Percentiles rank a stretch among this genome's conserved stretches.
phyloP scores from a whole-genome alignment of 1,139 yeast species.

The Meyerozyma athensensis region DNA sequence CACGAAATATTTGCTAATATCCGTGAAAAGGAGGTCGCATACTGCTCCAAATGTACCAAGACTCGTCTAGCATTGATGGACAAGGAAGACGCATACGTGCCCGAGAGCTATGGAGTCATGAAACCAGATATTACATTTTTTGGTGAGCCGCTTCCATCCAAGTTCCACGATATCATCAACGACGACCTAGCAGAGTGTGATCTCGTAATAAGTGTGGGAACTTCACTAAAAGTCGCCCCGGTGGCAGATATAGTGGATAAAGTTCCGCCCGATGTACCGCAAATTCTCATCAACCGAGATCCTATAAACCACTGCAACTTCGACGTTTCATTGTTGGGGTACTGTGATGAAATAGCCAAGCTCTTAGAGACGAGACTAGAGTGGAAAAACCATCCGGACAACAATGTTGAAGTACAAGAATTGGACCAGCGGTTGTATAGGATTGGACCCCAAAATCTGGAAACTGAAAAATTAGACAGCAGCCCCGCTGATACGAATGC shows the following conservation, averaged over 20 bases:
- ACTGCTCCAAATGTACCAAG: constrained; percentile 60
- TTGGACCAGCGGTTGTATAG: background rate
- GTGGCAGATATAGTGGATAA: constrained; percentile 84
- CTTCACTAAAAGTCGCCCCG: constrained; percentile 92
- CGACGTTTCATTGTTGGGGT: constrained; percentile 76
- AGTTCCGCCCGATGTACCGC: constrained; percentile 70
- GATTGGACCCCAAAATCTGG: background rate
- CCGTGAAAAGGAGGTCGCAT: constrained; percentile 56
- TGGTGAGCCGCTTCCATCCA: constrained; percentile 75
- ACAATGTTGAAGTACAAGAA: background rate
- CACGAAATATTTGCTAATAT: constrained; percentile 60
- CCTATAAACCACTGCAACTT: constrained; percentile 64
- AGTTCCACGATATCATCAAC: constrained; percentile 14
- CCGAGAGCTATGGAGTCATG: constrained; percentile 44
- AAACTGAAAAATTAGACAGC: too few relatives aligned
- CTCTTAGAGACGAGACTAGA: background rate
- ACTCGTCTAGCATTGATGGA: constrained; percentile 25
- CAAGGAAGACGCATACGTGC: constrained; percentile 12
- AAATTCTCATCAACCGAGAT: constrained; percentile 75
- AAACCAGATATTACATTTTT: constrained; percentile 96
- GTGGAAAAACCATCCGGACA: background rate
- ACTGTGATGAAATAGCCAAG: constrained; percentile 79
- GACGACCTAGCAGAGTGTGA: constrained; percentile 49
- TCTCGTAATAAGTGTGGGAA: constrained; percentile 81
- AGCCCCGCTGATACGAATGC: background rate